Percentiles rank a stretch among this genome's conserved stretches.
Evolutionary conservation across 345 rosid genomes (phyloP).

Genomic region (Pugionium cornutum): DNA sequence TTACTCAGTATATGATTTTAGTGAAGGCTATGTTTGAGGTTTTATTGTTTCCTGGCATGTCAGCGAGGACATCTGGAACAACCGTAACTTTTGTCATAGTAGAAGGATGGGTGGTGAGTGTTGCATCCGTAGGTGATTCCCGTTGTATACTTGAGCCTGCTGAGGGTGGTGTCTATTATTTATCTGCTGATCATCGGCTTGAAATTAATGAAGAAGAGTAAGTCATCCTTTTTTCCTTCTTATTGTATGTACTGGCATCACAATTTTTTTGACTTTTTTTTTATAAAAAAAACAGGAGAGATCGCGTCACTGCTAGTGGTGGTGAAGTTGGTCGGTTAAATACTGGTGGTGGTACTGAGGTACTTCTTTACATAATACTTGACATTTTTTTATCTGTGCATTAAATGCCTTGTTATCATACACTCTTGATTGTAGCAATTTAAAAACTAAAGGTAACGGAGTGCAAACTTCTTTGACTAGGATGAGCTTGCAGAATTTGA

Average conservation of each 20-base stretch:
- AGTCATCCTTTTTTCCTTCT: slow-evolving; percentile 35
- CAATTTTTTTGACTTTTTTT: slow-evolving; percentile 27
- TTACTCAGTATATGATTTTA: slow-evolving; percentile 16
- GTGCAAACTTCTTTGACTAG: background rate
- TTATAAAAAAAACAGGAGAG: slow-evolving; percentile 53
- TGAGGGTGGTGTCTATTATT: slow-evolving; percentile 82
- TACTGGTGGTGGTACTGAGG: slow-evolving; percentile 99
- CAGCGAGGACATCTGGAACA: slow-evolving; percentile 92
- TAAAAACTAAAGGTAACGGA: background rate
- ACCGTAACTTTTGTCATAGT: slow-evolving; percentile 90
- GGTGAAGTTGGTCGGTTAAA: slow-evolving; percentile 99
- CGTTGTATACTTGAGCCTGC: slow-evolving; percentile 96
- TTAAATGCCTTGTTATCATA: background rate
- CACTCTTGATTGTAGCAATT: slow-evolving; percentile 6
- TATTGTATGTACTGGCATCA: slow-evolving; percentile 17
- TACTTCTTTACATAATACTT: slow-evolving; percentile 38
- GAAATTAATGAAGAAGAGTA: slow-evolving; percentile 95
- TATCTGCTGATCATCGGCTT: slow-evolving; percentile 97
- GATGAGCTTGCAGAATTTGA: background rate
- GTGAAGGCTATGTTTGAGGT: slow-evolving; percentile 32
- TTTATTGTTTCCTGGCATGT: slow-evolving; percentile 29
- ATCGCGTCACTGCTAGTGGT: slow-evolving; percentile 90
- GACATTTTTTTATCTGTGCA: slow-evolving; percentile 1
- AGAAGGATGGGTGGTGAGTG: slow-evolving; percentile 92
- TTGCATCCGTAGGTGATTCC: slow-evolving; percentile 99